Base-by-base conservation (phyloP, 345 rosid species). In the Eucalyptus tenuipes region DNA sequence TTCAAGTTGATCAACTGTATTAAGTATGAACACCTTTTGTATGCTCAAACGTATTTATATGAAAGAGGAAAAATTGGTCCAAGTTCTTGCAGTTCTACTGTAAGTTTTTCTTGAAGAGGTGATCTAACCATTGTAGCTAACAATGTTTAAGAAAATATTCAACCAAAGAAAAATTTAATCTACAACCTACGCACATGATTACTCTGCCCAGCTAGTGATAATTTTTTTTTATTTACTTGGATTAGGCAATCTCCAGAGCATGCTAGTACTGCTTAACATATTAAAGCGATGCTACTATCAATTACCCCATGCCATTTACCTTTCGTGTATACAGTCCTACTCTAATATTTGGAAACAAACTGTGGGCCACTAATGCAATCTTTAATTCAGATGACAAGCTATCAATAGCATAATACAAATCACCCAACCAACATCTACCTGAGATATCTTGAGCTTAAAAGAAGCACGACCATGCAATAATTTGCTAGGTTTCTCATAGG, bases 381-480 rank as follows among this genome's bases (percentile, higher is more conserved):
- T 40, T 71, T 20, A 75, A 75, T 75, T 75, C 47, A 75, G 29
- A 75, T 20, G 47, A 75, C 84, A 75, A 75, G 47, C 84, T 20
- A 40, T 75, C 45, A 40, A 37, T 75, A 20, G 45, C 47, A 75
- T 40, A 6, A 40, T 40, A 75, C 84, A 75, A 40, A 40, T 75
- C 61, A 52, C 87, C 24, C 45, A 86, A 50, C 45, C 12, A 33
- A 52, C 61, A 86, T 31, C 48, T 66, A 96, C 98, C 99, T 96
- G 96, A 89, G 98, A 95, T 88, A 96, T 95, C 90, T 95, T 95
- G 89, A 97, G 95, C 92, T 94, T 95, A 88, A 97, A 95, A 89
- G 98, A 94, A 82, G 97, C 95, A n/a, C 92, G 93, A 55, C 99
- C 98, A 13, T 93, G 92, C 91, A 92, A 86, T 87, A 96, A 79